Conservation (phyloP, 2,329 filamentous ascomycete species). For the Phoma sp. region DNA sequence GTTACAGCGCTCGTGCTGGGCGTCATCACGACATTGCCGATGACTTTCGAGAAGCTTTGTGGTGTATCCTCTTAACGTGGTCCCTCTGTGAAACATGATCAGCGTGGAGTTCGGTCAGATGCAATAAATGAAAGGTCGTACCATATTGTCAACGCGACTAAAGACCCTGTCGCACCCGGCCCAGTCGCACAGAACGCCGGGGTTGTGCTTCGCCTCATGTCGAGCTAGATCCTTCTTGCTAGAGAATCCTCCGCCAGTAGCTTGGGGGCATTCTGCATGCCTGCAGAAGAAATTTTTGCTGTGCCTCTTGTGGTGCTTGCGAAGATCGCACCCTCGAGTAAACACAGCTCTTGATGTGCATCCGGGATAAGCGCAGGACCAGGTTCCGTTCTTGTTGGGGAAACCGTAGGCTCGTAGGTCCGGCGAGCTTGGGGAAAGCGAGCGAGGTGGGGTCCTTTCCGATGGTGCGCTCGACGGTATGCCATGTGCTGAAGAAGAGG, state of each 20-base stretch:
- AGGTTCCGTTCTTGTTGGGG: conserved; percentile 56
- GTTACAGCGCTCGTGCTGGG: not conserved
- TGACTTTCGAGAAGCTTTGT: conserved; percentile 42
- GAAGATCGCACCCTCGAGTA: conserved; percentile 64
- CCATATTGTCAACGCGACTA: conserved; percentile 68
- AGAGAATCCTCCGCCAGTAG: conserved; percentile 63
- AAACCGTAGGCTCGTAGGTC: conserved; percentile 52
- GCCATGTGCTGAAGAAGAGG: conserved; percentile 39
- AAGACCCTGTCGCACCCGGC: conserved; percentile 64
- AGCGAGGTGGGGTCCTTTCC: conserved; percentile 44
- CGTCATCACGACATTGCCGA: conserved; percentile 21
- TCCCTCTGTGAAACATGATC: conserved; percentile 40
- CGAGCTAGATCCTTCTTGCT: conserved; percentile 67
- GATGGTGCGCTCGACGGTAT: conserved; percentile 32
- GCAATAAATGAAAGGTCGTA: conserved; percentile 34
- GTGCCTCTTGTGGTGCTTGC: conserved; percentile 68
- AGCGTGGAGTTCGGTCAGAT: conserved; percentile 15
- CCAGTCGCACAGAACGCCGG: conserved; percentile 65
- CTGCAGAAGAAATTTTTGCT: conserved; percentile 67
- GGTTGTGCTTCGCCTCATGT: conserved; percentile 68
- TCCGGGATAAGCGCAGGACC: conserved; percentile 64
- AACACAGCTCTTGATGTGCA: conserved; percentile 66
- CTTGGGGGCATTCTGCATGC: conserved; percentile 63
- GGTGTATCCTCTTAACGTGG: conserved; percentile 50
- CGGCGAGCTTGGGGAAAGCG: conserved; percentile 48